These are phyloP conservation scores for Sordariomycetes sp. DNA, from an alignment of 2,329 filamentous ascomycete genomes.

Conservation along the genomic window DNA sequence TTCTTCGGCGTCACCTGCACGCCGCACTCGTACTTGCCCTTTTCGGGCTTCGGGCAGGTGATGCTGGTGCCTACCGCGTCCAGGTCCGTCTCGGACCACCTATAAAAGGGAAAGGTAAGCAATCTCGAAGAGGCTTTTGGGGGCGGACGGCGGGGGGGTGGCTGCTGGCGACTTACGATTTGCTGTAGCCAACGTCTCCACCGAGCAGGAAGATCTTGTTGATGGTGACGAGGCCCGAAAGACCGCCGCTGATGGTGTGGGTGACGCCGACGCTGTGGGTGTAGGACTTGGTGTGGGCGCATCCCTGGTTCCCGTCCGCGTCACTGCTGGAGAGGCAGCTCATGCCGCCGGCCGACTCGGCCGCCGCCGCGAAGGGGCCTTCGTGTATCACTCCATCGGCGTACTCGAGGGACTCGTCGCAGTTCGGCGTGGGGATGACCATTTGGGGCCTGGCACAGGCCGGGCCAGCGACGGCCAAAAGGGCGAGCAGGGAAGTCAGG, in stretches of 20 bases:
- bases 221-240: not conserved
- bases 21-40: not conserved
- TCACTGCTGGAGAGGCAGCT: not conserved
- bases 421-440: not conserved
- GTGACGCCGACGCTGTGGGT: not conserved
- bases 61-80: not conserved
- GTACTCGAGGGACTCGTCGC: not conserved
- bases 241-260: not conserved
- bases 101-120: not conserved
- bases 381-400: not conserved
- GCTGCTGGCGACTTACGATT: not conserved
- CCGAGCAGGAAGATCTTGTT: not conserved
- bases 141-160: not conserved
- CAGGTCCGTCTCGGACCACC: not conserved
- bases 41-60: not conserved
- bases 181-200: not conserved
- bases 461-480: not conserved
- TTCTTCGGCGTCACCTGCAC: not conserved
- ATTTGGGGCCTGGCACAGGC: not conserved
- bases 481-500: not conserved
- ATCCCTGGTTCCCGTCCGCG: not conserved
- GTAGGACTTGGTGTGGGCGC: not conserved
- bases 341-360: not conserved
- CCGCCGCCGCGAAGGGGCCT: not conserved
- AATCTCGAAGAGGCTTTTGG: not conserved